A percentile compares a stretch with the other conserved stretches of the same genome.
phyloP scores from a whole-genome alignment of 345 rosid genomes.

The Salix purpurea region DNA sequence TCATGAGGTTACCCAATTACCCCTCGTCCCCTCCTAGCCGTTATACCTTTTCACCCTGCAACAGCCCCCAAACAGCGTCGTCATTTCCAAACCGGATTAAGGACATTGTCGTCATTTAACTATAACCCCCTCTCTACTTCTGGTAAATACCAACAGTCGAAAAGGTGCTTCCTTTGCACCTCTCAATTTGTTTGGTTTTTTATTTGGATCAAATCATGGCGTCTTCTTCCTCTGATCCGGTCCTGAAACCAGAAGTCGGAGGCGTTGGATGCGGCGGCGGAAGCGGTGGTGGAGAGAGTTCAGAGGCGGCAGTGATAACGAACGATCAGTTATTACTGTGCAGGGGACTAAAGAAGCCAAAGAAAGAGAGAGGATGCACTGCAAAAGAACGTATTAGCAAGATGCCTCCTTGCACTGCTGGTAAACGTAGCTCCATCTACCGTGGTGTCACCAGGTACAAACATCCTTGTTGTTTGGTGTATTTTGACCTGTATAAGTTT shows the following conservation, averaged over 20 bases:
- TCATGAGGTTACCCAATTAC: neutral
- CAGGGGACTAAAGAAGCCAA: constrained; percentile 84
- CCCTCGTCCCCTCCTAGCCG: constrained; percentile 51
- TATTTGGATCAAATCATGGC: constrained; percentile 40
- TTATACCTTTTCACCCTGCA: constrained; percentile 23
- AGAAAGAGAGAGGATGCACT: constrained; percentile 94
- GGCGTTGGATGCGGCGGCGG: constrained; percentile 20
- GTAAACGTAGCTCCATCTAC: constrained; percentile 97
- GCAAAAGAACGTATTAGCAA: constrained; percentile 98
- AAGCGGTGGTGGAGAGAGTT: constrained; percentile 46
- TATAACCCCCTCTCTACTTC: neutral
- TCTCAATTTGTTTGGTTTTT: constrained; percentile 19
- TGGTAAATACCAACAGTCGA: neutral
- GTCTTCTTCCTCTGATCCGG: constrained; percentile 84
- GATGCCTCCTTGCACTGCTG: constrained; percentile 97
- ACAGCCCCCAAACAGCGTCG: neutral
- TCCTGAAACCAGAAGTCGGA: constrained; percentile 57
- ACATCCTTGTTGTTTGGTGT: neutral
- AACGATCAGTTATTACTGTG: constrained; percentile 75
- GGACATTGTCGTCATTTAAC: constrained; percentile 28
- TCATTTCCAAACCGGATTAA: constrained; percentile 1
- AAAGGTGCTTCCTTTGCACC: neutral
- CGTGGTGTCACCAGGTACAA: constrained; percentile 97
- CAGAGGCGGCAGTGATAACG: constrained; percentile 59
- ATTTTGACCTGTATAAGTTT: neutral